Percentiles rank a stretch among this genome's conserved stretches.
Conservation (phyloP, 768 basidiomycete species). For the Leccinum olivaceopallidum region DNA sequence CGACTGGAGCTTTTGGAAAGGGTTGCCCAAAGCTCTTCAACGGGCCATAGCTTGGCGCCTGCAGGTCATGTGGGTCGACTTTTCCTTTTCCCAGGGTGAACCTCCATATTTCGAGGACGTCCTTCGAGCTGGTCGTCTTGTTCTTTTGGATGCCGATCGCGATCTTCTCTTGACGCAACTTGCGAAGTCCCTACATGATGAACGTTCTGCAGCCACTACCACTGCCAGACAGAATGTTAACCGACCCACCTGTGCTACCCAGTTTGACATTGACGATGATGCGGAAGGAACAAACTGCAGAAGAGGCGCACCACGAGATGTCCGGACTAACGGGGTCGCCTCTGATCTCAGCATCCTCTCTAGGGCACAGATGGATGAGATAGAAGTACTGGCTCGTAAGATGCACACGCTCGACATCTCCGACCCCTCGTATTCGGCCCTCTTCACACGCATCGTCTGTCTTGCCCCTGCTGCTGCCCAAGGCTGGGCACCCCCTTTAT, state of each 20-base stretch:
- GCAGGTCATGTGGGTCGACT: not conserved
- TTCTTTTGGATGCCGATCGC: not conserved
- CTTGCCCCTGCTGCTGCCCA: not conserved
- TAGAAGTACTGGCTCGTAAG: not conserved
- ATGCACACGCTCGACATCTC: not conserved
- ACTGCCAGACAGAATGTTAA: not conserved
- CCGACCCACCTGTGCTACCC: not conserved
- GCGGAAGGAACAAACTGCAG: not conserved
- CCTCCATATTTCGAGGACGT: not conserved
- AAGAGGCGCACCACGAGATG: not conserved
- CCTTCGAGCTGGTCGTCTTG: not conserved
- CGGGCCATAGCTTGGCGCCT: not conserved
- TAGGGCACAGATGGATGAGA: not conserved
- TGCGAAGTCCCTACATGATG: not conserved
- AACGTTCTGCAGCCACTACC: not conserved
- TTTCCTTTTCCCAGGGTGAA: not conserved
- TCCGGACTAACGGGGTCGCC: not conserved
- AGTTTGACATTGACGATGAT: not conserved
- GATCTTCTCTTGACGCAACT: not conserved
- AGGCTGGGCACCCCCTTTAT: not conserved
- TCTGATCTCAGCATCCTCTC: not conserved
- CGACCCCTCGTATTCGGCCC: not conserved
- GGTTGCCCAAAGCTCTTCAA: not conserved
- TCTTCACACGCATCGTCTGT: not conserved
- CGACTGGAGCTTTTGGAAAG: not conserved